These are phyloP conservation scores for Whalleya microplaca DNA, from an alignment of 2,329 filamentous ascomycete species.

Conservation along the genomic window DNA sequence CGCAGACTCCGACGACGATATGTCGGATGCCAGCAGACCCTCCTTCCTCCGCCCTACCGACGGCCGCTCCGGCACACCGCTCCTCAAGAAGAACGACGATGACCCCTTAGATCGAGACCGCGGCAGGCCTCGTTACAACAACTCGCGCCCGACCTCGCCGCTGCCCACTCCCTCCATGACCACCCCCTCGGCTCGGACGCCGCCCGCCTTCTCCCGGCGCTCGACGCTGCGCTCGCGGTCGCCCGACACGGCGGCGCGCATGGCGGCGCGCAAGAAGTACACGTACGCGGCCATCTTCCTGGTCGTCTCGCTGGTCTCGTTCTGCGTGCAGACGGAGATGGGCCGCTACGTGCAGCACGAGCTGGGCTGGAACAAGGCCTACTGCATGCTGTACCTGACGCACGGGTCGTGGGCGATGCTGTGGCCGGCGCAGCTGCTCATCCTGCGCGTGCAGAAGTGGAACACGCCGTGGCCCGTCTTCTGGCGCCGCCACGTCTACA, in stretches of 20 bases:
- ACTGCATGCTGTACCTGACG: slow-evolving; percentile 98
- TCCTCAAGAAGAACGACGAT: slow-evolving; percentile 41
- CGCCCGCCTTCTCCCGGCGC: slow-evolving; percentile 52
- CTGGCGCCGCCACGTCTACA: slow-evolving; percentile 68
- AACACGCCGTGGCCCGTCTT: slow-evolving; percentile 81
- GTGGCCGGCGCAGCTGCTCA: slow-evolving; percentile 81
- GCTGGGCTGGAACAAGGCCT: slow-evolving; percentile 95
- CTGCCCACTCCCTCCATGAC: slow-evolving; percentile 32
- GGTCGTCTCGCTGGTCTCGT: slow-evolving; percentile 79
- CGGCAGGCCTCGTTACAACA: slow-evolving; percentile 31
- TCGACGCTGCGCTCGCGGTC: slow-evolving; percentile 79
- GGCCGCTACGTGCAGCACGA: slow-evolving; percentile 93
- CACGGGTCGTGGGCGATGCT: slow-evolving; percentile 92
- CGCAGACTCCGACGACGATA: slow-evolving; percentile 42
- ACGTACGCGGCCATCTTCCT: slow-evolving; percentile 86
- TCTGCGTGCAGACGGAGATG: slow-evolving; percentile 93
- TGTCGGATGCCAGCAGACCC: slow-evolving; percentile 47
- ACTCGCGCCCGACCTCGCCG: slow-evolving; percentile 33
- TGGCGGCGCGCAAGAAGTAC: slow-evolving; percentile 79
- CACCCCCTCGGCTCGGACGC: slow-evolving; percentile 39
- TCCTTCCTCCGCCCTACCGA: slow-evolving; percentile 51
- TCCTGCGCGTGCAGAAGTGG: slow-evolving; percentile 79
- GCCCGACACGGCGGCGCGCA: slow-evolving; percentile 65
- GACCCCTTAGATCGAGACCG: slow-evolving; percentile 24
- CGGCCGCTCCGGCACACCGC: slow-evolving; percentile 48